Base-by-base conservation (phyloP, 1,139 yeast genomes). In the Pichia sp. region DNA sequence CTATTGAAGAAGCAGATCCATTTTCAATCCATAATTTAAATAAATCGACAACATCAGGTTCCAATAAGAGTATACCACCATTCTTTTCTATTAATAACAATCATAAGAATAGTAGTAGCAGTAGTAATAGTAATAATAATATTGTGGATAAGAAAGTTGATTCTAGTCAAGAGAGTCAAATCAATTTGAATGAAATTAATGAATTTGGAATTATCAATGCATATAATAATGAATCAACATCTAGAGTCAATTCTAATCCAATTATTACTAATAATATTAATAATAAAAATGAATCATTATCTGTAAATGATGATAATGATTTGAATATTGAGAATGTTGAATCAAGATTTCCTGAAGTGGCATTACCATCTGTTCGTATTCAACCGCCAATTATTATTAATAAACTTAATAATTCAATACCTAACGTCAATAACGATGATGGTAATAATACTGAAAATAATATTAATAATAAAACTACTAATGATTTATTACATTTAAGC, bases 321-420 rank as follows among this genome's bases (percentile, higher is more conserved):
- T 29, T 39, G 22, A 16, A 29, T 6, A 12, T 11, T 6, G 32
- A 38, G 2, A 37, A 53, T 29, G 55, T 52, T 11, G 60, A 56
- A 37, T 54, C 55, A 32, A 44, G 60, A 37, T 59, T 52, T 39
- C 63, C 63, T 3, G 55, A 55, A 25, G 42, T 57, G 10, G 47
- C 50, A 25, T 16, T 35, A 11, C 26, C 27, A 32, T 22, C 35
- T 11, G 16, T 32, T 10, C 25, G 23, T 6, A 23, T 32, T 6
- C 11, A 22, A 22, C 16, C 35, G 16, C 16, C 16, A 16, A 16
- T 16, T 16, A 16, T 16, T 16, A 16, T 16, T 16, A 16, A 16
- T 16, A 16, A 16, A 32, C 23, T 25, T 22, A 5, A n/a, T 6
- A 32, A 32, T 10, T 4, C 26, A n/a, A 4, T 23, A 9, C 27